Conservation (phyloP, 2,329 filamentous ascomycete genomes). For the Ciborinia camelliae region DNA sequence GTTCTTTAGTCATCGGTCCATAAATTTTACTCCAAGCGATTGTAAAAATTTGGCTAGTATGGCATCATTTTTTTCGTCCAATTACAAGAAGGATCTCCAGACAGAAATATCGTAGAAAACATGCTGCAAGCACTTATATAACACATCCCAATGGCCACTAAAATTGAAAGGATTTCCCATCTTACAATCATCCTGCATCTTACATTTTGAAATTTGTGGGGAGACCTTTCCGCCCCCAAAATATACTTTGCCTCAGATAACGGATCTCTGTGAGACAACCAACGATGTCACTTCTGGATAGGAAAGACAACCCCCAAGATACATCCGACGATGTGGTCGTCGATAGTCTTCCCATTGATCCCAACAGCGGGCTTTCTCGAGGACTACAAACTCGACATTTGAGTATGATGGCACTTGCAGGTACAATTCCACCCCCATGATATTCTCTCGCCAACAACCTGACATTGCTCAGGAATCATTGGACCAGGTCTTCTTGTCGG, state of each 20-base stretch:
- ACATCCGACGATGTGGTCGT: background rate
- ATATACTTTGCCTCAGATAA: background rate
- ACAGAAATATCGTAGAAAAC: no score
- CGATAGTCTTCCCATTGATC: conserved; percentile 41
- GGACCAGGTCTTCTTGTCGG: conserved; percentile 72
- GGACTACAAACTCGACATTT: conserved; percentile 66
- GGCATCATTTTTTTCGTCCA: conserved; percentile 14
- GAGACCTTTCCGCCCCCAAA: background rate
- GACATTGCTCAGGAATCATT: conserved; percentile 42
- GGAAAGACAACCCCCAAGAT: background rate
- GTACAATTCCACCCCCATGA: background rate
- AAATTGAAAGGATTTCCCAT: background rate
- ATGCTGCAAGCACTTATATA: background rate
- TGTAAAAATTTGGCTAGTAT: conserved; percentile 15
- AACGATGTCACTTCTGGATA: background rate
- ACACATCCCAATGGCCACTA: background rate
- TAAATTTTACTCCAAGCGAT: background rate
- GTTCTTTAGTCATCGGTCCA: conserved; percentile 1
- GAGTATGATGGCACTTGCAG: conserved; percentile 62
- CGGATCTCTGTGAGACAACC: background rate
- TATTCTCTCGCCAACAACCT: background rate
- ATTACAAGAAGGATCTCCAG: conserved; percentile 3
- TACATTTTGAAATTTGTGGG: background rate
- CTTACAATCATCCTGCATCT: background rate
- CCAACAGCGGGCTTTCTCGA: conserved; percentile 63